These are phyloP conservation scores for Fusarium protoensiforme DNA, from an alignment of 2,329 filamentous ascomycete genomes.

Conservation along the genomic window DNA sequence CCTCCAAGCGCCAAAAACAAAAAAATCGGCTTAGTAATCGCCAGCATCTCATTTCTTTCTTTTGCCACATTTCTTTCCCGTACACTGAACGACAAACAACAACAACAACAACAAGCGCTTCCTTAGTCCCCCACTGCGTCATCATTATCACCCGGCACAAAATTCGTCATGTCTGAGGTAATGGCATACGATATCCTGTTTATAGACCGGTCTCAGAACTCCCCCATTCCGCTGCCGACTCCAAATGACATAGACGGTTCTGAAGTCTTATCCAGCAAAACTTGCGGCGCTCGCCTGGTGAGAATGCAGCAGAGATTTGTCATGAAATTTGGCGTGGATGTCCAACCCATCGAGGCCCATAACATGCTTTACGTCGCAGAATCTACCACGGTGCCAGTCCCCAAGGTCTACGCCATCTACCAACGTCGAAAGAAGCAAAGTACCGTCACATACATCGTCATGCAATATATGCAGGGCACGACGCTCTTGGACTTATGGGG, in stretches of 20 bases:
- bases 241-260: slow-evolving; percentile 20
- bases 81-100: not conserved
- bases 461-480: slow-evolving; percentile 26
- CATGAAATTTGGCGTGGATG: slow-evolving; percentile 26
- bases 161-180: slow-evolving; percentile 1
- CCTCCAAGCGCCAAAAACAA: no score
- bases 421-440: slow-evolving; percentile 1
- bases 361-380: slow-evolving; percentile 36
- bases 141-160: not conserved
- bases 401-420: slow-evolving; percentile 38
- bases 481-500: slow-evolving; percentile 8
- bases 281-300: not conserved
- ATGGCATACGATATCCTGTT: slow-evolving; percentile 16
- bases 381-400: slow-evolving; percentile 22
- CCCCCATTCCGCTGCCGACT: slow-evolving; percentile 1
- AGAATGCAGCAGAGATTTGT: slow-evolving; percentile 6
- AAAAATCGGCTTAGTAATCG: no score
- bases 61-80: no score
- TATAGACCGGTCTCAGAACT: not conserved
- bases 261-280: not conserved
- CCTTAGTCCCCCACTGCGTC: not conserved
- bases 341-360: slow-evolving; percentile 28
- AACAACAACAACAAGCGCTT: not conserved
- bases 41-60: no score
- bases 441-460: slow-evolving; percentile 31